Base-by-base conservation (phyloP, 768 basidiomycete species). In the Boletus reticuloceps region DNA sequence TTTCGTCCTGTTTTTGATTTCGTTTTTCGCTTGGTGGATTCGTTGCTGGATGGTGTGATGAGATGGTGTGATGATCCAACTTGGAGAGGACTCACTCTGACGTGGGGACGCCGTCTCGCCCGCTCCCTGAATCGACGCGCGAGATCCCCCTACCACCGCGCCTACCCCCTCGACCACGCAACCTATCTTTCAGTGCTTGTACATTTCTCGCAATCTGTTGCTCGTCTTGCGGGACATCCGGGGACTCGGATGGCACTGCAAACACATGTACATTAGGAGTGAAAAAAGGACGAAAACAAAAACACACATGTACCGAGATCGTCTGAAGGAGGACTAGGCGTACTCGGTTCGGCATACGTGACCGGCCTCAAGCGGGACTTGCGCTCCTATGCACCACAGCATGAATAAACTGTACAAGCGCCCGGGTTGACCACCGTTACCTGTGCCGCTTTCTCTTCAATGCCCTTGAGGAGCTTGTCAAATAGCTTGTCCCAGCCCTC, bases 191-290 rank as follows among this genome's bases (percentile, higher is more conserved):
- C 51, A 99, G 77, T 1, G 91, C 91, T 61, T 94, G 88, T 1
- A 97, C 90, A 65, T 95, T 97, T 61, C 91, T 80, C 5, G 95
- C 86, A 58, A 98, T 98, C 63, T 94, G 86, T 66, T 96, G 89
- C 54, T 91, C 93, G 58, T 94, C 92, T 40, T 81, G 79, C 3
- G 82, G 75, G 4, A 74, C 69, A 40, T 84, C 82, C 20, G 77
- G 64, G 9, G 79, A 73, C 58, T 79, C 74, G 4, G 78, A 74
- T 2, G 81, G 82, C 43, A 74, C 81, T 85, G 54, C 7, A 7
- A 39, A 36, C 6, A 37, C 7, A 31, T 16, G 25, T 19, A 9
- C 7, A 37, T 55, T 20, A 51, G 13, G 20, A 19, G 16, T 11
- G 14, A 31, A 2, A 7, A 13, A 9, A 2, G 13, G 11, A 2